Conservation (phyloP, 352 stramenopile species). For the Globisporangium abappressorium region DNA sequence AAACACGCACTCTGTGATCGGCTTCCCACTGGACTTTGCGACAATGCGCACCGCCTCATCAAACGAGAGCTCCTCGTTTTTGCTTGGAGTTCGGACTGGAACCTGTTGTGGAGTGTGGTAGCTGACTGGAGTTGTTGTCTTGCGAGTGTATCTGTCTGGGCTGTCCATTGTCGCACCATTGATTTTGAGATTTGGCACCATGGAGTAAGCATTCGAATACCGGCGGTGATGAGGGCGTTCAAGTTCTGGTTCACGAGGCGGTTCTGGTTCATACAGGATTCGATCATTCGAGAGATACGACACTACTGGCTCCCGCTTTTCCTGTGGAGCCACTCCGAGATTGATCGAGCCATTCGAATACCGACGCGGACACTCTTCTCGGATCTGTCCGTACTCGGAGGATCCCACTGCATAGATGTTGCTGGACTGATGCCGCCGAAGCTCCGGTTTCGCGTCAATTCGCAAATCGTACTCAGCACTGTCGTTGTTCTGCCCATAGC, state of each 20-base stretch:
- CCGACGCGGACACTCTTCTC: constrained; percentile 2
- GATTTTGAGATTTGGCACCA: neutral
- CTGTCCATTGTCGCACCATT: neutral
- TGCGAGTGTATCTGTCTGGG: constrained; percentile 7
- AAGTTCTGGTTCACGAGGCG: constrained; percentile 10
- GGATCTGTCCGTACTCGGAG: neutral
- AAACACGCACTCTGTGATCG: constrained; percentile 62
- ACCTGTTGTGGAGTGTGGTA: neutral
- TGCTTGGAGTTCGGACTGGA: constrained; percentile 8
- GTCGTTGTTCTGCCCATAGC: neutral
- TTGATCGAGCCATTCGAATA: constrained; percentile 16
- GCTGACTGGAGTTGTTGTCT: neutral
- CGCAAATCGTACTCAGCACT: constrained; percentile 27
- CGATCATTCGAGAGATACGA: constrained; percentile 13
- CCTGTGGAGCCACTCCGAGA: neutral
- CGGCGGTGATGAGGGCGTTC: constrained; percentile 10
- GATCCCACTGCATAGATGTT: neutral
- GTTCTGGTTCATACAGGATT: constrained; percentile 12
- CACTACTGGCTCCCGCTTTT: neutral
- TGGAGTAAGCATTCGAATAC: constrained; percentile 12
- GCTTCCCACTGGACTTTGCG: constrained; percentile 51
- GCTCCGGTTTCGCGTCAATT: constrained; percentile 23
- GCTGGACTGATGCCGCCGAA: constrained; percentile 16
- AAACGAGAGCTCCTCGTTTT: constrained; percentile 36
- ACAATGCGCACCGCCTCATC: constrained; percentile 48